Evolutionary conservation across 805 yeast species (phyloP), one percentile per base, ranked within the genome.

Genomic region (Candida dajiaensis): DNA sequence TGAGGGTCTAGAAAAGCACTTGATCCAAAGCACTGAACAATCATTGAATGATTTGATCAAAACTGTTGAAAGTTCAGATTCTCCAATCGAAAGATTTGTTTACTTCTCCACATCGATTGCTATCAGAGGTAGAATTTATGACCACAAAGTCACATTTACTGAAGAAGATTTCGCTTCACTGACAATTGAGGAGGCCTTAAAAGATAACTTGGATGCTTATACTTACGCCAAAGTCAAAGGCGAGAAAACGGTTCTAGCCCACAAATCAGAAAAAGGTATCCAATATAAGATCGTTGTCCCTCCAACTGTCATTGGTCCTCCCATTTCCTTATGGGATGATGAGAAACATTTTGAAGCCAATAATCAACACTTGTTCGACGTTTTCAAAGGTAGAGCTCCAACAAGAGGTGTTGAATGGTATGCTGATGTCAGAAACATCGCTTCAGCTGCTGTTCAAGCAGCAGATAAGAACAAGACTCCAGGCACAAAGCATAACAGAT

Each of bases 241-340:
- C 20, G 50, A 41, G 21, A 41, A 41, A 20, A 31, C 6, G 2
- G 36, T 47, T 10, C 16, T 47, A 8, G 15, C 20, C 13, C 33
- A 20, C 4, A 41, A 38, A 33, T 47, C 50, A 5, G 13, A 8
- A 18, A 47, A 31, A 12, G 41, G 41, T 6, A 47, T 44, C 18
- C n/a, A 47, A 16, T 47, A 47, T n/a, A 47, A 44, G 20, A 35
- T 47, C 6, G 19, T 47, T 41, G 50, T 47, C 19, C 50, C 50
- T 21, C 47, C 47, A 47, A 47, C 50, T 7, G 47, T 47, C 9
- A 26, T 47, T 38, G 47, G 50, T 15, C 45, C 50, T 3, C 45
- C 43, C 16, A 6, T 44, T 4, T n/a, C 37, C 7, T 25, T 41
- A 13, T 44, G 47, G 43, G 33, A 41, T 33, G 25, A 26, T 11